Base-by-base conservation (phyloP, 768 basidiomycete genomes). In the Russula virescens region DNA sequence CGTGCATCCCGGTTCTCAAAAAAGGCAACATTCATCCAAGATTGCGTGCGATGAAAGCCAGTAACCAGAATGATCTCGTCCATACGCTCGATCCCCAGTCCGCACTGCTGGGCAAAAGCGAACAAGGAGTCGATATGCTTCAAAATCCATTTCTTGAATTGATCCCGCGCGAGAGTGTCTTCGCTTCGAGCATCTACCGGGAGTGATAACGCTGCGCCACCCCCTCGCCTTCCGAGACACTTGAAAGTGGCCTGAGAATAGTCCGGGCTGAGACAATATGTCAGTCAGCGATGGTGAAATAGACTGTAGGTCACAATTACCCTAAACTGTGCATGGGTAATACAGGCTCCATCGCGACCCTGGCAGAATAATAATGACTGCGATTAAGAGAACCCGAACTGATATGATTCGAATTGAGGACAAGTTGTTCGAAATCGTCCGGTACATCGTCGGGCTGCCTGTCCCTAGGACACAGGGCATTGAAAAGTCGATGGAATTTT, bases 21-120 rank as follows among this genome's bases (percentile, higher is more conserved):
- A 45, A 57, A 57, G 5, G 19, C 21, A 35, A 23, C 11, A 38
- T 52, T 52, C 5, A 18, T 18, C 51, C 34, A 52, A 34, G 51
- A 38, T 14, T 52, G 35, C 11, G 47, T 40, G 57, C 34, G 57
- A 26, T 49, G 34, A 25, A 34, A 49, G 18, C 56, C 56, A 10
- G 56, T 48, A 19, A 58, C 56, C n/a, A 58, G 47, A 16, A 58
- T 42, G 21, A 49, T 40, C 7, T 49, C 23, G 5, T 58, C 47
- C 57, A 58, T 58, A 1, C 18, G 47, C 2, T 49, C 23, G 18
- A 58, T 28, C 11, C 35, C 57, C 4, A 25, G 19, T 14, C 8
- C 35, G 18, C 25, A 47, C 6, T 8, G 1, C 21, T 8, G 45
- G 14, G 34, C 21, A 19, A 57, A 57, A 6, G 21, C 56, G n/a